phyloP scores from a whole-genome alignment of 208 protist species.

The Willaertia magna region DNA sequence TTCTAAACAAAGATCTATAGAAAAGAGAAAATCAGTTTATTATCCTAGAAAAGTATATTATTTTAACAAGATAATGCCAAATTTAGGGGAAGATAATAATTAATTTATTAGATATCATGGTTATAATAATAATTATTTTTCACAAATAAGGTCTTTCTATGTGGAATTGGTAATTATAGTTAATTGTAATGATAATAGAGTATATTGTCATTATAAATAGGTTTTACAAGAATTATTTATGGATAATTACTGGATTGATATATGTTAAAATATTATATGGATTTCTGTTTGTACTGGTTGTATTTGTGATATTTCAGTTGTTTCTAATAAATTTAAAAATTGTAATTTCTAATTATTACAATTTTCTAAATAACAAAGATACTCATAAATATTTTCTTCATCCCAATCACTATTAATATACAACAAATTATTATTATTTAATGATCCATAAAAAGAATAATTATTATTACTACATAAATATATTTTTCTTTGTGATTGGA shows the following conservation, averaged over 20 bases:
- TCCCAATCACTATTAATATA: no score
- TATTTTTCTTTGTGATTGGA: background rate
- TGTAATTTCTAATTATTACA: no score
- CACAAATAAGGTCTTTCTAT: background rate
- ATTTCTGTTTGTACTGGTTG: background rate
- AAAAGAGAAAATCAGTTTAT: background rate
- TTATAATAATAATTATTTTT: no score
- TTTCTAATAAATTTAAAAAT: no score
- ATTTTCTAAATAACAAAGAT: no score
- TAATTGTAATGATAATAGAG: background rate
- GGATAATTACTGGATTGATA: no score
- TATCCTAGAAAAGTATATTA: background rate
- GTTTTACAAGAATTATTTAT: background rate
- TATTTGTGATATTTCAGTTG: no score
- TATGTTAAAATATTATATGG: background rate
- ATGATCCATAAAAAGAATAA: background rate
- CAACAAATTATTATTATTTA: no score
- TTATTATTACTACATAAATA: background rate
- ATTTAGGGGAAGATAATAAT: background rate
- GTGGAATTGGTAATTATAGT: background rate
- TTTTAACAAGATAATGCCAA: background rate
- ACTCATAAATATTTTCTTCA: no score
- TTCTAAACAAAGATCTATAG: background rate
- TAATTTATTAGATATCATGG: background rate
- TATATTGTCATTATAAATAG: background rate